A percentile compares a stretch with the other conserved stretches of the same genome.
These are phyloP conservation scores for Ceratobasidium sp. DNA, from an alignment of 1,284 basidiomycete genomes.

Conservation along the genomic window DNA sequence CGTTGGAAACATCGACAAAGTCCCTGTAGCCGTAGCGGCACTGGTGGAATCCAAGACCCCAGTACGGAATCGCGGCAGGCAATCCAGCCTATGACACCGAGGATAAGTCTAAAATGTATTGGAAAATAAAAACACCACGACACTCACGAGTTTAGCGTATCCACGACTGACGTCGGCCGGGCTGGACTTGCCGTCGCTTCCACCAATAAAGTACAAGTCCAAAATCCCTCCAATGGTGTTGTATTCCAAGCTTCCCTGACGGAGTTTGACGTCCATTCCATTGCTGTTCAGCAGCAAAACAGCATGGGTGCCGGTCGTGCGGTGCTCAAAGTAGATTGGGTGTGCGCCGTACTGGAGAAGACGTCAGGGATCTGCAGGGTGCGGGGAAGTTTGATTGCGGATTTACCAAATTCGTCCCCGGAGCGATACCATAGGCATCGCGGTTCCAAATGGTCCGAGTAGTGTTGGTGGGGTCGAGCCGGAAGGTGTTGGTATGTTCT, in stretches of 20 bases:
- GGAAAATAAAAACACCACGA: background rate
- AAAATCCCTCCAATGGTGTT: constrained; percentile 73
- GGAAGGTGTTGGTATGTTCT: constrained; percentile 73
- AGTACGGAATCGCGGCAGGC: constrained; percentile 72
- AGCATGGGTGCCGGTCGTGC: constrained; percentile 67
- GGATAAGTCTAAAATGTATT: background rate
- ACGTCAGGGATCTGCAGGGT: background rate
- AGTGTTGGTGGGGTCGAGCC: constrained; percentile 64
- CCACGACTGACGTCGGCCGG: constrained; percentile 67
- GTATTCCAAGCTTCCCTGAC: constrained; percentile 63
- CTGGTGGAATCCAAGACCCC: constrained; percentile 73
- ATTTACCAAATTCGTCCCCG: constrained; percentile 26
- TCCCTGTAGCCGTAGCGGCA: constrained; percentile 73
- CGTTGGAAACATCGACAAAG: constrained; percentile 64
- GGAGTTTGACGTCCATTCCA: constrained; percentile 76
- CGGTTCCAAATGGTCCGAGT: constrained; percentile 73
- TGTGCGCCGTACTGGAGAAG: constrained; percentile 63
- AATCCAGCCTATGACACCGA: constrained; percentile 50
- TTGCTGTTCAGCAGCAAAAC: constrained; percentile 72
- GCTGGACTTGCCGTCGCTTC: constrained; percentile 58
- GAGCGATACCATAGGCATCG: constrained; percentile 62
- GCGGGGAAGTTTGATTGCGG: background rate
- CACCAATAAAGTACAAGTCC: constrained; percentile 78
- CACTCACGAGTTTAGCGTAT: constrained; percentile 62
- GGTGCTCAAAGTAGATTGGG: constrained; percentile 72